Evolutionary conservation across 805 yeast genomes (phyloP).

Genomic region (Hanseniaspora taiwanica): DNA sequence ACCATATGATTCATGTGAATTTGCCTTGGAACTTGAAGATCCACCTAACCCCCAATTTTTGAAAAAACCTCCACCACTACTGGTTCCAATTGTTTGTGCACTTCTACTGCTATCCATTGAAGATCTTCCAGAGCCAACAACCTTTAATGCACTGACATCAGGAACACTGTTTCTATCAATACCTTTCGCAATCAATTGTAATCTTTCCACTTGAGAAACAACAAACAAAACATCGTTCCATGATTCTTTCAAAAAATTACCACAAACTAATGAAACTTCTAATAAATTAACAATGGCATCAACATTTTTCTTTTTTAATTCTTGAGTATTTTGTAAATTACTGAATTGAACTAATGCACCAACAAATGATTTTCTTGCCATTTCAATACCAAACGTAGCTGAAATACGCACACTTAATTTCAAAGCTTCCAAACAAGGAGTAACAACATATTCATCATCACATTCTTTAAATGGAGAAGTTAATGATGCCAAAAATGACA

Average conservation of each 20-base stretch:
- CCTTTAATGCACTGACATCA: constrained; percentile 65
- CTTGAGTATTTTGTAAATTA: constrained; percentile 64
- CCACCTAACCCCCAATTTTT: constrained; percentile 35
- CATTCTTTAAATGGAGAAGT: constrained; percentile 89
- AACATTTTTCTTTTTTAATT: constrained; percentile 66
- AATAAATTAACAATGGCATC: constrained; percentile 65
- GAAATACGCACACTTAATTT: constrained; percentile 72
- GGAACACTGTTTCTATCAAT: constrained; percentile 75
- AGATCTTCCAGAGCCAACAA: constrained; percentile 30
- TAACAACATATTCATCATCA: constrained; percentile 59
- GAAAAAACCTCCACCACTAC: constrained; percentile 7
- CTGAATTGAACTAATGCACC: constrained; percentile 83
- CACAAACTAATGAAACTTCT: constrained; percentile 67
- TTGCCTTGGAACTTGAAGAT: constrained; percentile 43
- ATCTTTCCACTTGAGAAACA: constrained; percentile 82
- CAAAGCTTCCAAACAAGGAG: constrained; percentile 71
- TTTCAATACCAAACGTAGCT: constrained; percentile 67
- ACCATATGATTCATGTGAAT: too few species aligned
- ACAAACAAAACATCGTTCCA: constrained; percentile 79
- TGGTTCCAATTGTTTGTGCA: not conserved
- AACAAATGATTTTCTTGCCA: constrained; percentile 80
- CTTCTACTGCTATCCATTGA: constrained; percentile 5
- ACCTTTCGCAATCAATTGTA: constrained; percentile 80
- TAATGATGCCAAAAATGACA: constrained; percentile 89
- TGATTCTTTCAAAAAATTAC: constrained; percentile 55